Evolutionary conservation across 2,329 filamentous ascomycete species (phyloP).

Genomic region (Paecilomyces variotii): DNA sequence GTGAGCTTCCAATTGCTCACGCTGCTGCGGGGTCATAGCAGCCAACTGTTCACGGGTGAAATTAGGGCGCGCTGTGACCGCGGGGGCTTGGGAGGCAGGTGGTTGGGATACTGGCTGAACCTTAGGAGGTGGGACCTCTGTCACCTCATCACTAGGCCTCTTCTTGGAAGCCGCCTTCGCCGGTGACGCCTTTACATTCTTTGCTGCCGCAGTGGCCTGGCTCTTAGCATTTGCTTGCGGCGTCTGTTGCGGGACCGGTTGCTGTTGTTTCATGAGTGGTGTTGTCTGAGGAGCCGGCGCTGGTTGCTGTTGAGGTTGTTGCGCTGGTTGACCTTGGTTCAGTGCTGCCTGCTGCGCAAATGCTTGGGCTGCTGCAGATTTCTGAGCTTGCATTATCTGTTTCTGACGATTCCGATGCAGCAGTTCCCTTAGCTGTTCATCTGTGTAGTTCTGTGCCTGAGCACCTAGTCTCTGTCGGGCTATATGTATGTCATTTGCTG

Average conservation of each 20-base stretch:
- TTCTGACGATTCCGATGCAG: conserved; percentile 29
- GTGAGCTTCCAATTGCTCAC: conserved; percentile 27
- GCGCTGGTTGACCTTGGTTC: conserved; percentile 7
- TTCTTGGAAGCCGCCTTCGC: conserved; percentile 33
- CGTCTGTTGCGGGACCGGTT: conserved; percentile 13
- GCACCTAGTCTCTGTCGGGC: conserved; percentile 29
- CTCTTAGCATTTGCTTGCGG: conserved; percentile 16
- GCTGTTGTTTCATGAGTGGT: conserved; percentile 16
- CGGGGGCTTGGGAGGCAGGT: conserved; percentile 10
- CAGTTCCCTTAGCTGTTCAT: conserved; percentile 36
- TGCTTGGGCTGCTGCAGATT: conserved; percentile 15
- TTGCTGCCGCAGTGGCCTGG: conserved; percentile 19
- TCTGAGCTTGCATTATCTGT: conserved; percentile 25
- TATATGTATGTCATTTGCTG: conserved; percentile 26
- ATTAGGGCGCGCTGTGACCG: conserved; percentile 14
- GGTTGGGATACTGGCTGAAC: conserved; percentile 18
- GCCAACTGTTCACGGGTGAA: conserved; percentile 29
- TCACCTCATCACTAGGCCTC: conserved; percentile 40
- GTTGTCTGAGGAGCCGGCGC: conserved; percentile 13
- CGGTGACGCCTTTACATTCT: conserved; percentile 18
- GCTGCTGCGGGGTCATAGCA: conserved; percentile 35
- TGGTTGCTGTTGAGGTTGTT: conserved; percentile 18
- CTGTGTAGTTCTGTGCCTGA: conserved; percentile 25
- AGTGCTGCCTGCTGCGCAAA: conserved; percentile 8
- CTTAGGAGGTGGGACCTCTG: conserved; percentile 34